Evolutionary conservation across 176 grass and related monocot genomes (phyloP), one percentile per base, ranked within the genome.

Genomic region (Bromus sterilis): DNA sequence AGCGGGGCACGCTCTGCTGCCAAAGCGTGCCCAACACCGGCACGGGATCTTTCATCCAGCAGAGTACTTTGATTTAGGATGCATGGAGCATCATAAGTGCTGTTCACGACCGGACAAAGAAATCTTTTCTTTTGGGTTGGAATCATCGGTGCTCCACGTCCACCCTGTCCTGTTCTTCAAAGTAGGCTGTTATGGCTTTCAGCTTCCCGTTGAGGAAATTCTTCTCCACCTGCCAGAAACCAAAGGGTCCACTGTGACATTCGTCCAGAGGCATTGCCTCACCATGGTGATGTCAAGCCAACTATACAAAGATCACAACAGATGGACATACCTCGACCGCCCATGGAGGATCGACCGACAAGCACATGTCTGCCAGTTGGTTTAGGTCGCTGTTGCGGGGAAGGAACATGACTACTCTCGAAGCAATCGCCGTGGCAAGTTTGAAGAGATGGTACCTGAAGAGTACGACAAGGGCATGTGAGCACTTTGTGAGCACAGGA

Each of bases 371-470:
- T 66, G 88, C 95, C 78, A 98, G 63, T 82, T 98, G 90, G 79
- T 90, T 93, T 57, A 95, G 40, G 43, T 98, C 84, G 16, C 88
- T 81, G 79, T 93, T 98, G 65, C 95, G 78, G 66, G 95, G 95
- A 88, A 98, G 95, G 86, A 95, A 98, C 84, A 98, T 93, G 49
- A 98, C 95, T 64, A 98, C 84, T 79, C 84, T 93, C 28, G 95
- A 88, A 73, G 95, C 95, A 66, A 95, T 82, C 14, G 10, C 77
- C 10, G 49, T 93, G 37, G 86, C 92, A 73, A 91, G 66, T 88
- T 98, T 89, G 53, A 98, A 91, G 76, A 98, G 92, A 89, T 84
- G 53, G 80, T 86, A 85, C 80, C 95, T 98, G 57, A 77, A 78
- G 16, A 70, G 60, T 51, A 66, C 33, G 56, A 57, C 57, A 9